Evolutionary conservation across 805 yeast genomes (phyloP).

Genomic region (Saturnispora serradocipensis): DNA sequence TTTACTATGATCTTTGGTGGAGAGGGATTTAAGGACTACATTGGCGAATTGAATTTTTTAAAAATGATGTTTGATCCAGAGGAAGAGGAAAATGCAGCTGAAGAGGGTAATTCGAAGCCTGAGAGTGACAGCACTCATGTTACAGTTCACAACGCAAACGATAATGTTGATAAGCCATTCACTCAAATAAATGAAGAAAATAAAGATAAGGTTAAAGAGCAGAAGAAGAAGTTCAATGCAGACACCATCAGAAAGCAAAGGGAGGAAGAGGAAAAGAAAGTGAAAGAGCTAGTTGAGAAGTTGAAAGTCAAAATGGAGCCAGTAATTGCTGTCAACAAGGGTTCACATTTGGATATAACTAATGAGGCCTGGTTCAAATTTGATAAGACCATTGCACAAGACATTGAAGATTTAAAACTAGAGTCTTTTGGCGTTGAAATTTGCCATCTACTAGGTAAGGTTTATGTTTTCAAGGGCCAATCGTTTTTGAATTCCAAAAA

Average conservation of each 20-base stretch:
- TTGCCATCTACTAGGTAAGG: constrained; percentile 63
- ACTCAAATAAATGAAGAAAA: constrained; percentile 10
- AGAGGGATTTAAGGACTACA: constrained; percentile 75
- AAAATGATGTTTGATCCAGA: constrained; percentile 50
- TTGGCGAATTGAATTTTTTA: constrained; percentile 79
- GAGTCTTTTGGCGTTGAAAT: constrained; percentile 83
- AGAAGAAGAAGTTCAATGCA: constrained; percentile 15
- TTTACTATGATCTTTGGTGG: constrained; percentile 78
- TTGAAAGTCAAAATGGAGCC: constrained; percentile 34
- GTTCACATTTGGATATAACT: constrained; percentile 28
- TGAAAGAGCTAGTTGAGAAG: constrained; percentile 51
- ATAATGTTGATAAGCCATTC: constrained; percentile 4
- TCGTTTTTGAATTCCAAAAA: constrained; percentile 58
- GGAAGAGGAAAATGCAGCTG: constrained; percentile 34
- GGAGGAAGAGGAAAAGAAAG: constrained; percentile 32
- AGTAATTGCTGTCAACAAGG: constrained; percentile 31
- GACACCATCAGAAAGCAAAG: constrained; percentile 25
- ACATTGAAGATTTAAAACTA: constrained; percentile 74
- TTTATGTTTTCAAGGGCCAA: constrained; percentile 56
- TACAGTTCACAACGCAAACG: constrained; percentile 8
- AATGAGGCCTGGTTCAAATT: constrained; percentile 43
- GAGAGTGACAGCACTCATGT: constrained; percentile 3
- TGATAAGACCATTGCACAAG: constrained; percentile 56
- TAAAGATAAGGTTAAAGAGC: constrained; percentile 9
- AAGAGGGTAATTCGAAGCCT: constrained; percentile 1